Conservation (phyloP, 768 basidiomycete genomes). For the Tricholoma bakamatsutake region DNA sequence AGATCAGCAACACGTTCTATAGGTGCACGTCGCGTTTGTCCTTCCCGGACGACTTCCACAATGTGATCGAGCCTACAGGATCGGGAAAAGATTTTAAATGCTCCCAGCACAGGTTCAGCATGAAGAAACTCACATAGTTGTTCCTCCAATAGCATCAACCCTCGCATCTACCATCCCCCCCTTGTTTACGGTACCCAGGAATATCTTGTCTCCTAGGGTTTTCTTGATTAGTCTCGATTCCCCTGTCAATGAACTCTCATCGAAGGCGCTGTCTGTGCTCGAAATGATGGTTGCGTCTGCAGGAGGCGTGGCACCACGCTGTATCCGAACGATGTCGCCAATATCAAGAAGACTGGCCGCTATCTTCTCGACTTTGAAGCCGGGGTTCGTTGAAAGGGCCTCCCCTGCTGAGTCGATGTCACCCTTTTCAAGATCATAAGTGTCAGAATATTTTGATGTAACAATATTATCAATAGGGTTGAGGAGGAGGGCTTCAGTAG, state of each 20-base stretch:
- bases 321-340: conserved; percentile 73
- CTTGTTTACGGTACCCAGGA: conserved; percentile 74
- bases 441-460: background rate
- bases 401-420: conserved; percentile 31
- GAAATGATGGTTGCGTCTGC: conserved; percentile 65
- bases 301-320: conserved; percentile 70
- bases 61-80: conserved; percentile 64
- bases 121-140: conserved; percentile 51
- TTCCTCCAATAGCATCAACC: conserved; percentile 57
- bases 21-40: conserved; percentile 65
- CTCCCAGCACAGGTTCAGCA: background rate
- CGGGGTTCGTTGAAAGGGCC: conserved; percentile 9
- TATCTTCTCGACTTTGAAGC: conserved; percentile 32
- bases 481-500: conserved; percentile 55
- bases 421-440: conserved; percentile 13
- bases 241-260: conserved; percentile 84
- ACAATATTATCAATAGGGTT: conserved; percentile 10
- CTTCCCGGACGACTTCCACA: conserved; percentile 71
- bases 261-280: conserved; percentile 46
- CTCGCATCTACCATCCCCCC: conserved; percentile 50
- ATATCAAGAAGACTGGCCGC: conserved; percentile 65
- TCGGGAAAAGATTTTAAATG: background rate
- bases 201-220: conserved; percentile 54
- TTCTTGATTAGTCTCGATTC: conserved; percentile 66
- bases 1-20: conserved; percentile 73